Percentiles rank a stretch among this genome's conserved stretches.
phyloP scores from a whole-genome alignment of 2,329 filamentous ascomycete genomes.

The Pyricularia pennisetigena region DNA sequence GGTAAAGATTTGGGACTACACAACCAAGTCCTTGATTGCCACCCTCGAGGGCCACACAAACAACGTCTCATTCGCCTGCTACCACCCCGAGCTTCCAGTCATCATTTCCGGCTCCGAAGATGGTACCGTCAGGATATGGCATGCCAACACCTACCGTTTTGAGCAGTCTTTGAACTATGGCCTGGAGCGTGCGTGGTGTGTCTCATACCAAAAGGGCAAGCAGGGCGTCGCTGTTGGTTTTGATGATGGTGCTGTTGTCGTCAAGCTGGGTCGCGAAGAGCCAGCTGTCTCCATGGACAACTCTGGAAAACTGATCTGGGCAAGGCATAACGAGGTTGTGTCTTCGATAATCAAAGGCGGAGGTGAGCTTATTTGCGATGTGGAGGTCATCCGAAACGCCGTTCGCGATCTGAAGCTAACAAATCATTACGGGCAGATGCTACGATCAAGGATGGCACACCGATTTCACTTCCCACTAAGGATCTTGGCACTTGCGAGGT shows the following conservation, averaged over 20 bases:
- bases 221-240: conserved; percentile 94
- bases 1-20: conserved; percentile 99
- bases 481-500: conserved; percentile 94
- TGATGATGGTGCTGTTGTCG: conserved; percentile 93
- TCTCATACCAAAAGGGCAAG: conserved; percentile 87
- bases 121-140: conserved; percentile 96
- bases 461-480: conserved; percentile 80
- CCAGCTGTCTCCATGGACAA: conserved; percentile 96
- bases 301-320: conserved; percentile 94
- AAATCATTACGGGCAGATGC: conserved; percentile 44
- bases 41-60: conserved; percentile 95
- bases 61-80: conserved; percentile 96
- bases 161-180: conserved; percentile 96
- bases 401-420: conserved; percentile 12
- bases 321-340: conserved; percentile 87
- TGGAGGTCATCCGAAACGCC: background rate
- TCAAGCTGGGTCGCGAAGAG: conserved; percentile 95
- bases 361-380: conserved; percentile 28
- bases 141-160: conserved; percentile 92
- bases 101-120: conserved; percentile 98
- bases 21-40: conserved; percentile 92
- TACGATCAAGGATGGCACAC: conserved; percentile 76
- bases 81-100: conserved; percentile 91
- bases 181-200: conserved; percentile 93
- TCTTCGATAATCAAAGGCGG: conserved; percentile 92